Evolutionary conservation across 192 early-diverging fungal species (phyloP), one percentile per base, ranked within the genome.

Genomic region (Entrophospora sp.): DNA sequence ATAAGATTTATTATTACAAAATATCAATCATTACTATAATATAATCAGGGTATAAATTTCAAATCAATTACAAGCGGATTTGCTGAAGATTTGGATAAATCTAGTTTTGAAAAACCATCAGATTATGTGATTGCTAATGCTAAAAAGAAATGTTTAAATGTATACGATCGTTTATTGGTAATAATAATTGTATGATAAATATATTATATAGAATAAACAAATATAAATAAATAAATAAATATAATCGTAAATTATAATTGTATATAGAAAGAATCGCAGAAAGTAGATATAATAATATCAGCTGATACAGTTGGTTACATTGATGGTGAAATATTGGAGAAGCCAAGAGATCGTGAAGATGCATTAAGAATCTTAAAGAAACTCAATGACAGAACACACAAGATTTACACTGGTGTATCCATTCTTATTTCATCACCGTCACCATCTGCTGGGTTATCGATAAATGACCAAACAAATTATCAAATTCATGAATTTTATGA

Each of bases 271-370:
- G 56, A 51, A 9, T 5, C 14, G 3, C 28, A 75, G 20, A 73
- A 75, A 18, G 78, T 79, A 31, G 72, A 85, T 61, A 62, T 93
- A 35, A 75, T 93, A 18, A 92, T 95, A 42, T 82, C 83, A 3
- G 81, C 90, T n/a, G 94, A 96, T 68, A 96, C 94, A 0, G 80
- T 96, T 0, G 88, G 93, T 16, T 75, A 80, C 8, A 64, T 80
- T 1, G 72, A 80, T 14, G 74, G 76, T n/a, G 38, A 56, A 28
- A 92, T 96, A 16, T 79, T 96, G 2, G 94, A 94, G 62, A 96
- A 96, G 67, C 94, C 94, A 16, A 64, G 45, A 5, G 74, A 81
- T 27, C 45, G 42, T 3, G 70, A 79, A 18, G 77, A 85, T 42
- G 94, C 91, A 0, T 61, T 77, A 1, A 70, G 68, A 4, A 90